Base-by-base conservation (phyloP, 768 basidiomycete species). In the Psilocybe cubensis region DNA sequence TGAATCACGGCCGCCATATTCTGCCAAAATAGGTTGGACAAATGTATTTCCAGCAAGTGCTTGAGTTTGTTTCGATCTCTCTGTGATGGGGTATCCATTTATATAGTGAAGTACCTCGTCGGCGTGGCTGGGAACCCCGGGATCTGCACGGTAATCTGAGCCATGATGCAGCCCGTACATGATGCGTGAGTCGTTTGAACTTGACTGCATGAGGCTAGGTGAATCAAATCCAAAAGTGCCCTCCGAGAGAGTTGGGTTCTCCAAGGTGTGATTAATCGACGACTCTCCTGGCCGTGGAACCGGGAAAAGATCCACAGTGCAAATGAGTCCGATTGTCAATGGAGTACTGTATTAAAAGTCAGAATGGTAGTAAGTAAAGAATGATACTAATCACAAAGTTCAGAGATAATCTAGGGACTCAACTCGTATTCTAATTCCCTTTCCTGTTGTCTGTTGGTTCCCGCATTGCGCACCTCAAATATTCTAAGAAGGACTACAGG, bases 31-130 rank as follows among this genome's bases (percentile, higher is more conserved):
- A 2, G 82, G 83, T 56, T 83, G 80, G 4, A 83, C 78, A 63
- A 86, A 85, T 17, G 83, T 85, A 3, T 79, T 76, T 3, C 87
- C 86, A 9, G 83, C 82, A 4, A 87, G 73, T 14, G 79, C 66
- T 1, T 70, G 64, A 0, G 85, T 87, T 62, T 73, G 72, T 51
- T 81, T 84, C 0, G 79, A 76, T 24, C 66, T 63, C 60, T 87
- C 86, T 0, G 70, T 68, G 44, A 85, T 67, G 31, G 23, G 23
- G 11, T 46, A 46, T 23, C 24, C 44, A 7, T 46, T 14, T 10
- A 46, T 9, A 46, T 46, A 27, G 23, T 46, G 24, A 10, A 46
- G 4, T 17, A 20, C 14, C 10, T 17, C 42, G 31, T 3, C 14
- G 14, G 12, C 35, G n/a, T 11, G 8, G 35, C 35, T 14, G 2